These are phyloP conservation scores for Schoenoplectus triqueter DNA, from an alignment of 202 grass and related monocot genomes.

Conservation along the genomic window DNA sequence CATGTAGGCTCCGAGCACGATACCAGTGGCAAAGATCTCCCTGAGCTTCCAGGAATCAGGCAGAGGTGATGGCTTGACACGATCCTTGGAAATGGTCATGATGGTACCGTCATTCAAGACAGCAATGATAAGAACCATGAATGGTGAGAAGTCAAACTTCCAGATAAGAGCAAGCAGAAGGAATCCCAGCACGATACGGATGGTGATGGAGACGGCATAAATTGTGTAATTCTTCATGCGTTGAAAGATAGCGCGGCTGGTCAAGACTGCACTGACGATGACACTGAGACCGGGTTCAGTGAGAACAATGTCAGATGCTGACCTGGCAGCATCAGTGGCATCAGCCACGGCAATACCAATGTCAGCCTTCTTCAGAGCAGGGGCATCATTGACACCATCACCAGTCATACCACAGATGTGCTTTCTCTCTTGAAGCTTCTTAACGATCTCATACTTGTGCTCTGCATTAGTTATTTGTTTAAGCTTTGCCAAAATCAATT, in stretches of 20 bases:
- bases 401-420: slow-evolving; percentile 99
- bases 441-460: slow-evolving; percentile 98
- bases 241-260: slow-evolving; percentile 90
- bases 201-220: slow-evolving; percentile 91
- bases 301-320: slow-evolving; percentile 90
- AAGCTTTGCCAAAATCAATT: slow-evolving; percentile 9
- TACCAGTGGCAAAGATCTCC: slow-evolving; percentile 85
- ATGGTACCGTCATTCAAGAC: slow-evolving; percentile 74
- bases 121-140: slow-evolving; percentile 87
- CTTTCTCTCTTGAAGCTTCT: slow-evolving; percentile 85
- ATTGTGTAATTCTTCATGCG: slow-evolving; percentile 99
- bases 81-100: slow-evolving; percentile 95
- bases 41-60: slow-evolving; percentile 85
- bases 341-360: slow-evolving; percentile 94
- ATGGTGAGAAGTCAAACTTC: slow-evolving; percentile 83
- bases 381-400: slow-evolving; percentile 95
- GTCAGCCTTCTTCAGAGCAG: slow-evolving; percentile 93
- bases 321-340: slow-evolving; percentile 85
- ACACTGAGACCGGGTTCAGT: slow-evolving; percentile 93
- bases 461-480: slow-evolving; percentile 49
- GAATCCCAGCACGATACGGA: slow-evolving; percentile 93
- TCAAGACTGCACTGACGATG: slow-evolving; percentile 87
- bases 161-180: slow-evolving; percentile 84
- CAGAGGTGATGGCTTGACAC: slow-evolving; percentile 85
- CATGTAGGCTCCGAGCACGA: slow-evolving; percentile 78